Evolutionary conservation across 1,139 yeast genomes (phyloP), one percentile per base, ranked within the genome.

Genomic region (Arxiozyma bovina): DNA sequence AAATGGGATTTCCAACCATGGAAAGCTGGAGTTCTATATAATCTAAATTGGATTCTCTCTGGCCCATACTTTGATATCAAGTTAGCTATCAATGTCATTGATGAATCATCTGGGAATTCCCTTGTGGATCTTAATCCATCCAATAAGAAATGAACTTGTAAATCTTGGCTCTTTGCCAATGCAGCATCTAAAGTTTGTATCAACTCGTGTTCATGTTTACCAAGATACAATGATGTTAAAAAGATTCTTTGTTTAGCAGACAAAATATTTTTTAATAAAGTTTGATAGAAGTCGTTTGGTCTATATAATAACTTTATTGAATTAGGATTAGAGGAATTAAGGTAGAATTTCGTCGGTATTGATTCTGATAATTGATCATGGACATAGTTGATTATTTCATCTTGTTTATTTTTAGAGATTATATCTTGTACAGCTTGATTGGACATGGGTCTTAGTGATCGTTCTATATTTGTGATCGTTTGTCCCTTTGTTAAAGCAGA

Each of bases 41-140:
- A 79, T 61, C 96, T 74, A 51, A 91, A 73, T 62, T 87, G 89
- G 18, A 93, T 91, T 57, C 96, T 75, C 53, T 81, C 79, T 51
- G 80, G 77, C 17, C 89, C 90, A 67, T 78, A 83, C 57, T 83
- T 80, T 51, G 79, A 77, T 38, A 83, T 85, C 53, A 94, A 74
- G 1, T 82, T 79, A 0, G 87, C 81, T 53, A 93, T 72, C 45
- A 91, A 73, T 43, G 86, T 78, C 0, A 97, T 97, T 15, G 95
- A 81, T 54, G 93, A 86, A 18, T 27, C 27, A 15, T 77, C 71
- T 0, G 99, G 99, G 0, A 93, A 83, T 65, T 93, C 99, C 60
- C 99, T 77, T 0, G 99, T 93, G 0, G 97, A 97, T 61, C 99
- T 73, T 53, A 93, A 76, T 11, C 93, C 96, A 71, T 93, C 99